phyloP scores from a whole-genome alignment of 345 rosid species.

The Lepidium didymum region DNA sequence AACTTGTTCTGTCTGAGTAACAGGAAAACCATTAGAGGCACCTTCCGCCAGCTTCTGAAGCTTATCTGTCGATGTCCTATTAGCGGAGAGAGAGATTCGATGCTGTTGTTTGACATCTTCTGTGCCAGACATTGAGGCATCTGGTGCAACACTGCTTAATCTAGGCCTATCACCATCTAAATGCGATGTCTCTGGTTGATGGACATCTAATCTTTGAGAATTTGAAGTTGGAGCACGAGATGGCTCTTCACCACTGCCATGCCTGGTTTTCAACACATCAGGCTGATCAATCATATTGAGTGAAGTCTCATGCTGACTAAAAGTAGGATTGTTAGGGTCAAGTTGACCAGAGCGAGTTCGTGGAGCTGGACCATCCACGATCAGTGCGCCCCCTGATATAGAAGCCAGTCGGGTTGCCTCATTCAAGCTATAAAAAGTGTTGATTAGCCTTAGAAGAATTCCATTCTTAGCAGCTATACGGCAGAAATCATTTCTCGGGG shows the following conservation, averaged over 20 bases:
- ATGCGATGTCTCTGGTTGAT: constrained; percentile 45
- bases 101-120: constrained; percentile 60
- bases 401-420: constrained; percentile 88
- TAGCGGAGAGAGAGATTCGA: constrained; percentile 38
- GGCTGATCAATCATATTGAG: constrained; percentile 49
- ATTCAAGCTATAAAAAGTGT: constrained; percentile 92
- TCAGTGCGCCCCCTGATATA: constrained; percentile 51
- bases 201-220: constrained; percentile 61
- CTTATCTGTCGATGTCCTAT: constrained; percentile 65
- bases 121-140: constrained; percentile 33
- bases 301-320: constrained; percentile 51
- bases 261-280: constrained; percentile 52
- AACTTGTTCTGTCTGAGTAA: constrained; percentile 71
- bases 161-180: constrained; percentile 61
- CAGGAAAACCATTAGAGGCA: constrained; percentile 53
- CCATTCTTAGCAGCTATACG: constrained; percentile 94
- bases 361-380: constrained; percentile 53
- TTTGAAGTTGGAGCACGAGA: constrained; percentile 67
- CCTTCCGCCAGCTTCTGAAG: constrained; percentile 62
- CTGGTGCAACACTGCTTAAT: constrained; percentile 47
- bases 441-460: constrained; percentile 73
- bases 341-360: constrained; percentile 71
- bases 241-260: constrained; percentile 61
- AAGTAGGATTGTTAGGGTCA: constrained; percentile 56
- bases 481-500: constrained; percentile 91